Base-by-base conservation (phyloP, 139 green algal genomes). In the Dunaliella sp. region DNA sequence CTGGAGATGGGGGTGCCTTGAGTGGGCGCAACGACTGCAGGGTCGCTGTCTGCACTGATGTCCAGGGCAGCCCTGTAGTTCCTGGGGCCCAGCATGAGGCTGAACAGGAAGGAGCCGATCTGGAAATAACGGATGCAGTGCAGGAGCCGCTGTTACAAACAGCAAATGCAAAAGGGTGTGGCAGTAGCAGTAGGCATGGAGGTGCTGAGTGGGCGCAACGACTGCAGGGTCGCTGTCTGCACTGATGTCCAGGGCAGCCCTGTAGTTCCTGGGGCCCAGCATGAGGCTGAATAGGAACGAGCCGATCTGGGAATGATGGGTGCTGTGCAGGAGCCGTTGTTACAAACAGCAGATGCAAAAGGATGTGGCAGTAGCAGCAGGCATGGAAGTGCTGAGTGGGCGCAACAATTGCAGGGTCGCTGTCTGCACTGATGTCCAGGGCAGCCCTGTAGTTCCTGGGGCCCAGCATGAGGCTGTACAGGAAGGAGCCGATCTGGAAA, bases 1-100 rank as follows among this genome's bases (percentile, higher is more conserved):
- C 88, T 85, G 3, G 85, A 86, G 22, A 94, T 82, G 22, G 83
- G 34, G 1, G 84, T 79, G n/a, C 58, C 58, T 16, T 35, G 57
- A 28, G 83, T 58, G 0, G 86, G 86, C 38, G 81, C 76, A 2
- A 83, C 26, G 30, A 89, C 76, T 2, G 58, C 82, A 28, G 84
- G 16, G 48, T 89, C 81, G 1, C 31, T 21, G 34, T 89, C 86
- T 1, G 84, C 82, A 24, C 83, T 77, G 77, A 86, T 81, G 22
- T 30, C 31, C 22, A 83, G 35, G 2, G 34, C 22, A 28, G 22
- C 30, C 1, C 48, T 57, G n/a, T 88, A 88, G 33, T 81, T 86
- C 0, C 76, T 38, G 0, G 86, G 86, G 34, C 86, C 83, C 0
- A 36, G 78, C 12, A 85, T 48, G 22, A 38, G 38, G 1, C 32